A percentile compares a stretch with the other conserved stretches of the same genome.
Conservation (phyloP, 2,329 filamentous ascomycete species). For the Paracoccidioides brasiliensis region DNA sequence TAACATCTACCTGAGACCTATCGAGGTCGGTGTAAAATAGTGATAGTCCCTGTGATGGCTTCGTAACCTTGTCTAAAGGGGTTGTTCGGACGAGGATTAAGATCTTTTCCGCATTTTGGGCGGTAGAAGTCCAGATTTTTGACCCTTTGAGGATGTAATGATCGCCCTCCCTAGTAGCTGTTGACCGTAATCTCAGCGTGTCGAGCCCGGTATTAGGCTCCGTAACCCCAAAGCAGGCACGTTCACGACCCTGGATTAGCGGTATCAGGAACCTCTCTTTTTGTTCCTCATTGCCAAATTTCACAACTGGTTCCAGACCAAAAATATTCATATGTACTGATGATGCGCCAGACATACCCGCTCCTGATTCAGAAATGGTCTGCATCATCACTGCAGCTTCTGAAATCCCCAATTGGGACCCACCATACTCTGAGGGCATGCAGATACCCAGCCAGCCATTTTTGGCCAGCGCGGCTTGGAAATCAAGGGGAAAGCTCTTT, state of each 20-base stretch:
- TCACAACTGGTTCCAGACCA: conserved; percentile 33
- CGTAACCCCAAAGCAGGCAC: conserved; percentile 80
- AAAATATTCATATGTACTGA: conserved; percentile 39
- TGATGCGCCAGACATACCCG: conserved; percentile 30
- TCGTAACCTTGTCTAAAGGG: conserved; percentile 29
- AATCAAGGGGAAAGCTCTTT: conserved; percentile 29
- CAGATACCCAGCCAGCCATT: conserved; percentile 36
- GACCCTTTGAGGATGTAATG: conserved; percentile 65
- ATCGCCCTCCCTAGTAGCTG: conserved; percentile 59
- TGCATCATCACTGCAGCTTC: conserved; percentile 38
- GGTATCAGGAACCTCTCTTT: conserved; percentile 70
- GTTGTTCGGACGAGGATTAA: conserved; percentile 32
- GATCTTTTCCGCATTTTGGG: conserved; percentile 33
- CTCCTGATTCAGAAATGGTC: conserved; percentile 34
- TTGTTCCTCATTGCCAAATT: conserved; percentile 69
- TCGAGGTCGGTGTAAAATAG: conserved; percentile 36
- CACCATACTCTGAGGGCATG: conserved; percentile 31
- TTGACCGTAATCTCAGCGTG: conserved; percentile 53
- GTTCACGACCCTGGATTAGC: conserved; percentile 67
- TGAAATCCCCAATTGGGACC: conserved; percentile 29
- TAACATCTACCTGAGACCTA: conserved; percentile 24
- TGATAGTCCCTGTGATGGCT: conserved; percentile 31
- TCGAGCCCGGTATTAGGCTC: conserved; percentile 90
- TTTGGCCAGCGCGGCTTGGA: conserved; percentile 28
- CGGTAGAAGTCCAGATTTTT: conserved; percentile 71